phyloP scores from a whole-genome alignment of 192 early-diverging fungal genomes.

The Neocallimastix lanati region DNA sequence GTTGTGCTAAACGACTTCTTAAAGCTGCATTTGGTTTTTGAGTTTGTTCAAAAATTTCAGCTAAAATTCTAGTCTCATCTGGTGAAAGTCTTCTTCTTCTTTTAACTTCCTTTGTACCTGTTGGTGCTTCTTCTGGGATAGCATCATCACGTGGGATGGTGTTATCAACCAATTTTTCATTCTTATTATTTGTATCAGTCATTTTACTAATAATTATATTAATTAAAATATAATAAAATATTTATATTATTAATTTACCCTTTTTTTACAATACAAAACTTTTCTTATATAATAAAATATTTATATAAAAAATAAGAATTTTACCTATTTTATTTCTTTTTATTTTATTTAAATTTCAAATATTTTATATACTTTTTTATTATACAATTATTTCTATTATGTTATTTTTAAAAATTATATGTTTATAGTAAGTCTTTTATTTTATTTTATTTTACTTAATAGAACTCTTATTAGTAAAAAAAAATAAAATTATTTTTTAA shows the following conservation, averaged over 20 bases:
- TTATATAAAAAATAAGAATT: too few relatives aligned
- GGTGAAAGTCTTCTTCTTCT: slow-evolving; percentile 46
- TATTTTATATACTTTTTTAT: too few relatives aligned
- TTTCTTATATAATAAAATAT: too few relatives aligned
- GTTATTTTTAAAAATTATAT: too few relatives aligned
- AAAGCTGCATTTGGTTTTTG: slow-evolving; percentile 44
- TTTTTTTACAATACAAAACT: too few relatives aligned
- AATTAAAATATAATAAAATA: too few relatives aligned
- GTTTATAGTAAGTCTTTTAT: too few relatives aligned
- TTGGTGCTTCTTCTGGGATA: neutral
- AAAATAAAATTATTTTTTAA: neutral
- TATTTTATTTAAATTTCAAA: too few relatives aligned
- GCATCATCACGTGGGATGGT: neutral
- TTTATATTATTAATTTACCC: too few relatives aligned
- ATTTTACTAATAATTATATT: neutral
- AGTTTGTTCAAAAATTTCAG: slow-evolving; percentile 33
- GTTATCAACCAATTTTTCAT: neutral
- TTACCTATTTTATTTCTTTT: too few relatives aligned
- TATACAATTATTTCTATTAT: too few relatives aligned
- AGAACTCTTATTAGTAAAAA: neutral
- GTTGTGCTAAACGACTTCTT: slow-evolving; percentile 34
- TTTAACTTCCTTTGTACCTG: slow-evolving; percentile 12
- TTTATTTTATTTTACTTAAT: too few relatives aligned
- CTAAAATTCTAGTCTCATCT: slow-evolving; percentile 44
- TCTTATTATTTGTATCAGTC: neutral